phyloP scores from a whole-genome alignment of 495 filamentous ascomycete genomes.

The Delitschia confertaspora region DNA sequence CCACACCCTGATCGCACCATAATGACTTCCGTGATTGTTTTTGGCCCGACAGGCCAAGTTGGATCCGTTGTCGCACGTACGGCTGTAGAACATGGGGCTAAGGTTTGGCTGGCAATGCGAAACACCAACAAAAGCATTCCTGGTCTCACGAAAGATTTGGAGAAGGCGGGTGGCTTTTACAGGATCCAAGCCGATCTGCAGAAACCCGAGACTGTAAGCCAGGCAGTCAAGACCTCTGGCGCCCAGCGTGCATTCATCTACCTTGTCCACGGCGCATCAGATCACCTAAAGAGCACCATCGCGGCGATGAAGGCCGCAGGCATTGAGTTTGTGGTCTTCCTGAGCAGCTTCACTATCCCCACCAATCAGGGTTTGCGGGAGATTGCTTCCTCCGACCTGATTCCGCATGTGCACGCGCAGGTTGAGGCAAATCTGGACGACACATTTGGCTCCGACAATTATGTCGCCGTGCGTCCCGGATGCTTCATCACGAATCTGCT shows the following conservation, averaged over 20 bases:
- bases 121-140: neutral
- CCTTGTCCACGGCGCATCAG: constrained; percentile 16
- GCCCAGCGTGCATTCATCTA: constrained; percentile 36
- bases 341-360: constrained; percentile 29
- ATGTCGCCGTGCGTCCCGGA: constrained; percentile 29
- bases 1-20: constrained; percentile 1
- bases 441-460: constrained; percentile 26
- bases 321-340: constrained; percentile 31
- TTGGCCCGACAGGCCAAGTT: constrained; percentile 4
- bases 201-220: constrained; percentile 25
- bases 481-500: constrained; percentile 29
- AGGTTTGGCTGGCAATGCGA: constrained; percentile 4
- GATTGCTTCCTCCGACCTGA: constrained; percentile 15
- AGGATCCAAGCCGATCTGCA: constrained; percentile 33
- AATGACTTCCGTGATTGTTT: constrained; percentile 4
- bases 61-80: constrained; percentile 1
- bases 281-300: constrained; percentile 27
- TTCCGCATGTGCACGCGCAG: constrained; percentile 32
- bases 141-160: neutral
- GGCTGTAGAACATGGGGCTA: neutral
- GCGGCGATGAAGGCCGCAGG: constrained; percentile 29
- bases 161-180: constrained; percentile 16
- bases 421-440: constrained; percentile 31
- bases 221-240: constrained; percentile 22
- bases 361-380: too few relatives aligned